Evolutionary conservation across 257 asterid species (phyloP), one percentile per base, ranked within the genome.

Genomic region (Rubia yunnanensis): DNA sequence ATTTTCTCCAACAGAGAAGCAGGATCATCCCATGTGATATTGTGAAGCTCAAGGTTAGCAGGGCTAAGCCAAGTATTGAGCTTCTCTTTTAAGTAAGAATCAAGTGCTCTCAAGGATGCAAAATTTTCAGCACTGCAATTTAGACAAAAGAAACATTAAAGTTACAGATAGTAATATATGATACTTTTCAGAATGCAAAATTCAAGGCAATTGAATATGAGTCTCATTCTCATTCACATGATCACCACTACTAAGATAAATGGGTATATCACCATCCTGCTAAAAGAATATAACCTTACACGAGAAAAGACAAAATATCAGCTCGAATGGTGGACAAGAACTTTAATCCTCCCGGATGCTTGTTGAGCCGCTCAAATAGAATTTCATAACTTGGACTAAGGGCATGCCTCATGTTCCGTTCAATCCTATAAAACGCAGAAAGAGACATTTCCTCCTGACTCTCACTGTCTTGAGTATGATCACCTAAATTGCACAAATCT

Each of bases 1-100:
- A 92, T 87, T 77, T 85, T 92, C 71, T 92, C 98, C 92, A 92
- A 73, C 85, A 92, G 81, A 69, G 98, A 89, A 65, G 98, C 98
- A 60, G 96, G 86, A 82, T 85, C 96, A 68, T 92, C 96, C 98
- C 98, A 89, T 26, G 96, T 92, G 73, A 92, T 78, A 63, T 81
- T 77, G 74, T 81, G 89, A 74, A 92, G 96, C 77, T 89, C 91
- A 55, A 92, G 96, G 68, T 81, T 89, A 64, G 96, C 96, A 63
- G 96, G 98, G 81, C 94, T 89, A 65, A 92, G 96, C 95, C 96
- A 89, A 68, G 96, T 85, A 74, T 74, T 78, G 66, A 92, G 94
- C 79, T 89, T 92, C 81, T 92, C 98, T 77, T 89, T 92, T 81
- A 92, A 82, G 82, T 85, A 82, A 35, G 96, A 85, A 74, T 92